Evolutionary conservation across 2,329 filamentous ascomycete genomes (phyloP).

Genomic region (Colletotrichum lentis): DNA sequence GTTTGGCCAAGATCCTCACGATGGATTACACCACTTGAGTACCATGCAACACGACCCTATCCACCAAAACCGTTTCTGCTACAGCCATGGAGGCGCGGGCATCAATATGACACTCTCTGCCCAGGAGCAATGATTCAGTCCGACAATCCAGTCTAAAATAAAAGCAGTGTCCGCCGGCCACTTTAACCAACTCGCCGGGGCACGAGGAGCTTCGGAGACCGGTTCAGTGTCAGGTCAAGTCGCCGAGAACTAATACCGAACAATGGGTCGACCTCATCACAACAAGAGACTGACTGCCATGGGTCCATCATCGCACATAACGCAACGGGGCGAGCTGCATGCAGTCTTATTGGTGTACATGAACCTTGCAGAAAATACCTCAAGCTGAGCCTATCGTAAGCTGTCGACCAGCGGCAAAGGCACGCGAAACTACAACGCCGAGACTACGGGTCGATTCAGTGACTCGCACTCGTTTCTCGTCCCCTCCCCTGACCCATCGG

Average conservation of each 20-base stretch:
- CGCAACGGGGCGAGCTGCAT: constrained; percentile 14
- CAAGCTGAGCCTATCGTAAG: constrained; percentile 27
- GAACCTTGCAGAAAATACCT: constrained; percentile 28
- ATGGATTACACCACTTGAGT: no score
- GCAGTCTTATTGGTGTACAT: not conserved
- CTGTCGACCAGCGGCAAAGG: constrained; percentile 24
- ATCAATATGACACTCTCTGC: no score
- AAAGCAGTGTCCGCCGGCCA: not conserved
- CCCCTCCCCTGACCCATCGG: not conserved
- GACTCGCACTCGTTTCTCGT: not conserved
- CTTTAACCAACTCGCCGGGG: not conserved
- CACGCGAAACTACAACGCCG: not conserved
- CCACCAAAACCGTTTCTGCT: no score
- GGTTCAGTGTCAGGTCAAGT: not conserved
- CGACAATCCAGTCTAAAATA: not conserved
- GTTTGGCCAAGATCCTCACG: no score
- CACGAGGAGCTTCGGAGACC: not conserved
- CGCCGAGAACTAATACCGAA: constrained; percentile 10
- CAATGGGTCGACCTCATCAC: not conserved
- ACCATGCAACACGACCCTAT: no score
- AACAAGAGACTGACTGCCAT: not conserved
- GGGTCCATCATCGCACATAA: constrained; percentile 28
- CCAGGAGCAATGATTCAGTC: constrained; percentile 1
- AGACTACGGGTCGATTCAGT: not conserved
- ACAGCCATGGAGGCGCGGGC: not conserved